These are phyloP conservation scores for Nicotiana otophora DNA, from an alignment of 257 asterid species.

Conservation along the genomic window DNA sequence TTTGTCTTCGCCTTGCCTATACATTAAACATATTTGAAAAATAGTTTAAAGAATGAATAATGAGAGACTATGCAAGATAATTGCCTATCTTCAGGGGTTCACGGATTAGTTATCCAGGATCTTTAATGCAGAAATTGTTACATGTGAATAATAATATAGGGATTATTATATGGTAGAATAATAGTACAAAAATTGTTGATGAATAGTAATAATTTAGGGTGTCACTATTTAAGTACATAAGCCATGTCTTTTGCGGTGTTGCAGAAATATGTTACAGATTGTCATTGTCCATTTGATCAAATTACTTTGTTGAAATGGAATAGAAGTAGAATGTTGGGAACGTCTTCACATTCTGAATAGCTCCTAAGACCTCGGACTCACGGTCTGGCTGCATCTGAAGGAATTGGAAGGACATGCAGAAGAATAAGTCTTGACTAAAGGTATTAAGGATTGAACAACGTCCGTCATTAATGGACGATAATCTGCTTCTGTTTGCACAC, in stretches of 20 bases:
- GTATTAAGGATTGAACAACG: constrained; percentile 76
- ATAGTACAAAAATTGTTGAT: too few species aligned
- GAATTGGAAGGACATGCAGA: constrained; percentile 25
- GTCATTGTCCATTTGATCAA: background rate
- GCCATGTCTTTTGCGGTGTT: background rate
- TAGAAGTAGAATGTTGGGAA: background rate
- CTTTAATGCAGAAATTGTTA: too few species aligned
- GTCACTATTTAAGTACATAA: background rate
- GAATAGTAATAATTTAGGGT: background rate
- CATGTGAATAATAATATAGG: too few species aligned
- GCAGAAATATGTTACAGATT: too few species aligned
- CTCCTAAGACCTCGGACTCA: constrained; percentile 30
- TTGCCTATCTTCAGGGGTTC: too few species aligned
- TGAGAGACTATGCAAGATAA: too few species aligned
- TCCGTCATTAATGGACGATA: constrained; percentile 83
- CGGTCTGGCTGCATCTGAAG: constrained; percentile 27
- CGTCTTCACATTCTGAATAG: background rate
- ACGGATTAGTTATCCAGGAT: too few species aligned
- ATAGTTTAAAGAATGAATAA: too few species aligned
- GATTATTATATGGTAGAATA: too few species aligned
- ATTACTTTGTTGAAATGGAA: background rate
- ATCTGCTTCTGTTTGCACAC: constrained; percentile 79
- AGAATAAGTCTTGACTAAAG: constrained; percentile 54
- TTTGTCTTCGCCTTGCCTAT: background rate
- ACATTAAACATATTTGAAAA: too few species aligned